Percentiles rank a stretch among this genome's conserved stretches.
Evolutionary conservation across 352 stramenopile genomes (phyloP).

Genomic region (Phytophthora hibernalis): DNA sequence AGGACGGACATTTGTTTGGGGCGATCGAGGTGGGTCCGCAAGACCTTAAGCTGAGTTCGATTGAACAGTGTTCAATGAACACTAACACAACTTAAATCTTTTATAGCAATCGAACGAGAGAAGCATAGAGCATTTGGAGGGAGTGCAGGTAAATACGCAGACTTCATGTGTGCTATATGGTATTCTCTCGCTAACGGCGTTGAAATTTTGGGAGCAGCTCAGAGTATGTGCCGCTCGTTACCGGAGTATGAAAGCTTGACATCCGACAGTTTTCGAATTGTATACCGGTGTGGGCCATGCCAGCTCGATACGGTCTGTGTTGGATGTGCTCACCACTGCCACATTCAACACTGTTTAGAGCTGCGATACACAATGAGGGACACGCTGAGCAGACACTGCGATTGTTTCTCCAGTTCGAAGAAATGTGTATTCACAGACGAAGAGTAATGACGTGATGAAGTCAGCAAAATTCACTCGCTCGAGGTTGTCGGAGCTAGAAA

Average conservation of each 20-base stretch:
- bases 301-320: constrained; percentile 63
- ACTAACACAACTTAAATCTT: background rate
- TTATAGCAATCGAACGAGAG: constrained; percentile 37
- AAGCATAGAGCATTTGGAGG: constrained; percentile 50
- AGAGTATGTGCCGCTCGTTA: constrained; percentile 59
- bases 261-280: constrained; percentile 79
- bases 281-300: constrained; percentile 69
- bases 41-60: background rate
- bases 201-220: constrained; percentile 34
- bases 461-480: constrained; percentile 14
- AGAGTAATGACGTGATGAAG: constrained; percentile 16
- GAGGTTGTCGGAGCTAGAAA: constrained; percentile 42
- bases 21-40: constrained; percentile 59
- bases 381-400: constrained; percentile 58
- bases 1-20: constrained; percentile 80
- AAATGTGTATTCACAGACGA: constrained; percentile 38
- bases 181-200: background rate
- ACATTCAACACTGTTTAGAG: constrained; percentile 68
- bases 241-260: constrained; percentile 62
- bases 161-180: no score
- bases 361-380: constrained; percentile 64
- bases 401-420: constrained; percentile 50
- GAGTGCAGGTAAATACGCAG: constrained; percentile 36
- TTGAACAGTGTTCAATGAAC: no score
- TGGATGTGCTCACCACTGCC: constrained; percentile 71